Base-by-base conservation (phyloP, 805 yeast species). In the Naumovozyma baii region DNA sequence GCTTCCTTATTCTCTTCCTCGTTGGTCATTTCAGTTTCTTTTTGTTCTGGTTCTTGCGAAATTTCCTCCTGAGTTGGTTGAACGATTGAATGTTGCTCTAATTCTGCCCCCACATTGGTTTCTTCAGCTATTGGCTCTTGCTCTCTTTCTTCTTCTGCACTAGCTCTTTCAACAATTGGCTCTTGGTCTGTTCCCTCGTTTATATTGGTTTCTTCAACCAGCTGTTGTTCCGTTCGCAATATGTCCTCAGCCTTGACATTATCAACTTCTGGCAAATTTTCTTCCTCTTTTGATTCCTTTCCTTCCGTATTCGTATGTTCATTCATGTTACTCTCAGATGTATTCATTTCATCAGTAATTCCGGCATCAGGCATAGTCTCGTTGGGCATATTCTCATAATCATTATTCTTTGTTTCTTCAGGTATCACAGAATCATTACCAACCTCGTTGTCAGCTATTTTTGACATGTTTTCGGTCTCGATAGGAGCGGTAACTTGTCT, bases 271-370 rank as follows among this genome's bases (percentile, higher is more conserved):
- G n/a, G n/a, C n/a, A n/a, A n/a, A n/a, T n/a, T n/a, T n/a, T n/a
- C n/a, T n/a, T n/a, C n/a, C n/a, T n/a, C 31, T 29, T 15, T 15
- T 8, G 12, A n/a, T 4, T 12, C 3, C 16, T 14, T 10, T 13
- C 17, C 10, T 10, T 26, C 13, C 17, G 30, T 5, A 18, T 35
- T 16, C 13, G n/a, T 29, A 17, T 28, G 26, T 5, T 13, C 33
- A 8, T 16, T 22, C 15, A 16, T 25, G 13, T 26, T 15, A 35
- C 16, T 18, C 55, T 85, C 33, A 7, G 13, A 3, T 17, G 5
- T 15, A 18, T n/a, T n/a, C n/a, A n/a, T n/a, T 22, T 22, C 26
- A 22, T 22, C 10, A 7, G 10, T 22, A 7, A 10, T 10, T 7
- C 26, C 10, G 10, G 26, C 9, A 7, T 22, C 9, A 22, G 26